Evolutionary conservation across 2,329 filamentous ascomycete species (phyloP).

Genomic region (Ophiostoma sp.): DNA sequence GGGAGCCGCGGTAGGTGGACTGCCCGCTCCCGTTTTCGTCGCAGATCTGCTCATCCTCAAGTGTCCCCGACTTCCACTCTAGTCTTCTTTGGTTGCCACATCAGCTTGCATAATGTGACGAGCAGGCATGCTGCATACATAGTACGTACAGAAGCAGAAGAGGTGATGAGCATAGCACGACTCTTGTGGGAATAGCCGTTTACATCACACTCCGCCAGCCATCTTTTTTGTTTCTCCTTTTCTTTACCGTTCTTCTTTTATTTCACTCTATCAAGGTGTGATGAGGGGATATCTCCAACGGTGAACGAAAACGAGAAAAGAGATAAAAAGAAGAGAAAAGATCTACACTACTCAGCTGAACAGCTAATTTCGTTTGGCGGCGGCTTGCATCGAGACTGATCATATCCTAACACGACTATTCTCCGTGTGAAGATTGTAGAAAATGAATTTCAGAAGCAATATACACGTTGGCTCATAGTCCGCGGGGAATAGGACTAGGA

Average conservation of each 20-base stretch:
- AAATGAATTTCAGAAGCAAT: not conserved
- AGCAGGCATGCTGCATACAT: not conserved
- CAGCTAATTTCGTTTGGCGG: not conserved
- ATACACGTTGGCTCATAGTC: not conserved
- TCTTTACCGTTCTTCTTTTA: no score
- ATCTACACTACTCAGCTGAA: not conserved
- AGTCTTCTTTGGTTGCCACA: not conserved
- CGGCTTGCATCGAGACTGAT: not conserved
- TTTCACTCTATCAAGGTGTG: not conserved
- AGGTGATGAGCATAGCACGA: not conserved
- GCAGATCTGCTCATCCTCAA: not conserved
- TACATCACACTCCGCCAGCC: not conserved
- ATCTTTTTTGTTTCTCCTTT: not conserved
- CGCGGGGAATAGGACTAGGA: not conserved
- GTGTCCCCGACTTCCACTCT: not conserved
- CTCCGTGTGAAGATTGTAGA: not conserved
- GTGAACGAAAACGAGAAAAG: not conserved
- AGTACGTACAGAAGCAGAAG: no score
- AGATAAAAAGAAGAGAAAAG: not conserved
- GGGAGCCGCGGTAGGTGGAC: slow-evolving; percentile 1
- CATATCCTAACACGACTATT: not conserved
- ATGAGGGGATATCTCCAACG: not conserved
- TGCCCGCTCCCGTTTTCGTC: not conserved
- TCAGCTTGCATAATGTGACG: not conserved
- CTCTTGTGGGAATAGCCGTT: not conserved